Conservation (phyloP, 371 early-diverging fungal species). For the Lichtheimia hyalospora region DNA sequence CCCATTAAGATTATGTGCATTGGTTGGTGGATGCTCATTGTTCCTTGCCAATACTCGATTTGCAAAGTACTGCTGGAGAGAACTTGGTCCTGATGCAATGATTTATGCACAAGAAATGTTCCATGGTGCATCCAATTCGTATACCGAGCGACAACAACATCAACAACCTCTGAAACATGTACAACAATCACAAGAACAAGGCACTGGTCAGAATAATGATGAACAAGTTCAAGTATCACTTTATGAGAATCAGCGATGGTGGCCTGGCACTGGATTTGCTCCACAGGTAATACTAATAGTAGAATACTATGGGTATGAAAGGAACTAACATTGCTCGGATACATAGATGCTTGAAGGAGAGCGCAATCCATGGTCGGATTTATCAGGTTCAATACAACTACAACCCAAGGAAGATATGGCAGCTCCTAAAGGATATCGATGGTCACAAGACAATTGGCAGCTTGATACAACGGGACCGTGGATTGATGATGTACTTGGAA, state of each 20-base stretch:
- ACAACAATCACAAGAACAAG: not conserved
- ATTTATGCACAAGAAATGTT: slow-evolving; percentile 21
- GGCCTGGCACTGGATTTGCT: slow-evolving; percentile 42
- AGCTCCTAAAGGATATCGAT: slow-evolving; percentile 42
- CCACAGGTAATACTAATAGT: slow-evolving; percentile 48
- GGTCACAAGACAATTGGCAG: slow-evolving; percentile 44
- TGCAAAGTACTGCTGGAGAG: slow-evolving; percentile 33
- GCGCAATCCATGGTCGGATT: slow-evolving; percentile 39
- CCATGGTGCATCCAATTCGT: slow-evolving; percentile 15
- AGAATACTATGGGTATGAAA: not conserved
- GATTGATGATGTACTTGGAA: slow-evolving; percentile 37
- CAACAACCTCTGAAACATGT: slow-evolving; percentile 1
- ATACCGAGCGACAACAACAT: slow-evolving; percentile 26
- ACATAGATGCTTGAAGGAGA: slow-evolving; percentile 18
- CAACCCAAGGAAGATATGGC: slow-evolving; percentile 33
- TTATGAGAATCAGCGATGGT: slow-evolving; percentile 50
- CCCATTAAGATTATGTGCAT: slow-evolving; percentile 24
- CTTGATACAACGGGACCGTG: slow-evolving; percentile 45
- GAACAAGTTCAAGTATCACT: slow-evolving; percentile 23
- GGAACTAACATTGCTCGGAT: not conserved
- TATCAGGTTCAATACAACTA: slow-evolving; percentile 26
- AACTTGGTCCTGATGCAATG: slow-evolving; percentile 27
- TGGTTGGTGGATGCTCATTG: slow-evolving; percentile 27
- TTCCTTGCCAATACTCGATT: slow-evolving; percentile 42
- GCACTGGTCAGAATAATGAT: not conserved